Evolutionary conservation across 1,139 yeast species (phyloP), one percentile per base, ranked within the genome.

Genomic region (Meyerozyma smithsonii): DNA sequence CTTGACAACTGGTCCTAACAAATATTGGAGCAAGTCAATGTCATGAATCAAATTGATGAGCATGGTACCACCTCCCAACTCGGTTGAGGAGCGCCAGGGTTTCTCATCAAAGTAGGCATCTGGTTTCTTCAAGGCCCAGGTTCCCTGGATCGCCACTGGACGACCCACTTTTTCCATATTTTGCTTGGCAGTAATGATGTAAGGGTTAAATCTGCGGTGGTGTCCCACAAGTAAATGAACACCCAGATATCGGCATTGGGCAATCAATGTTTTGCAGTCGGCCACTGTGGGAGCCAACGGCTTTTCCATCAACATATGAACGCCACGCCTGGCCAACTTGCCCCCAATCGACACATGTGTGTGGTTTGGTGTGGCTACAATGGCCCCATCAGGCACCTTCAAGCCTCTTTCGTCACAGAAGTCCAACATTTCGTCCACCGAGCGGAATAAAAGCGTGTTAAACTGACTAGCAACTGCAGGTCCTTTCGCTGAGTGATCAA

Each of bases 171-270:
- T 54, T 23, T 43, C 42, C 40, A 69, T 48, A 38, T 63, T 54
- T 11, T 54, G 55, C 41, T 65, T 66, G 15, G 72, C 56, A 15
- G 64, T 59, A 10, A 65, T 54, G 23, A 69, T 66, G 43, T 62
- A 67, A 1, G 74, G 74, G 44, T 69, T 69, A 47, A 69, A 69
- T 20, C 75, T 50, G 36, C 75, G 56, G 46, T 69, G 74, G 48
- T 69, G 75, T 3, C 75, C 75, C 23, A 69, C 64, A 32, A 69
- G 54, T 21, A 69, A 54, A 37, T 59, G 58, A 10, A 68, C 65
- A 28, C 57, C 51, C 35, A 52, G 49, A 19, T 42, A 32, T 23
- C 50, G 47, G 36, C 66, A 57, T 38, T 47, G 59, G 20, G 57
- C 58, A 32, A 61, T 60, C 35, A 68, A 49, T 7, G 64, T 57